These are phyloP conservation scores for Handroanthus guayacan DNA, from an alignment of 257 asterid species.

Conservation along the genomic window DNA sequence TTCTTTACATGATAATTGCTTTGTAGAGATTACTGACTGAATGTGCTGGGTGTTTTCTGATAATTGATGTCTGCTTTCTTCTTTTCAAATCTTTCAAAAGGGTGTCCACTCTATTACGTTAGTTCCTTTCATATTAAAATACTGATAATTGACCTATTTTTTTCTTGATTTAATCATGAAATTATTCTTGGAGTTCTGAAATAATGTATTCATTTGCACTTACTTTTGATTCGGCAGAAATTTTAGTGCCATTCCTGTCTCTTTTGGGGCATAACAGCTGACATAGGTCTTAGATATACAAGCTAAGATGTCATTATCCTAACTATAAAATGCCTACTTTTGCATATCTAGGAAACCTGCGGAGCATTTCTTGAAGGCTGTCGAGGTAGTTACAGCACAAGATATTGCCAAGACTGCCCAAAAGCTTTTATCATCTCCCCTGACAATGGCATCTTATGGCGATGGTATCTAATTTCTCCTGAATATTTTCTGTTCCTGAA, in stretches of 20 bases:
- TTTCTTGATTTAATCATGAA: too few relatives aligned
- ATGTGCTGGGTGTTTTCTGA: too few relatives aligned
- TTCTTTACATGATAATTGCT: background rate
- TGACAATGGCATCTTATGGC: conserved; percentile 88
- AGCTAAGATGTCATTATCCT: background rate
- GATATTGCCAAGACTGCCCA: conserved; percentile 56
- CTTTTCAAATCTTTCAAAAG: too few relatives aligned
- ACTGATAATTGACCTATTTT: too few relatives aligned
- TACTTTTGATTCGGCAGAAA: too few relatives aligned
- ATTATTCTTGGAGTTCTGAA: too few relatives aligned
- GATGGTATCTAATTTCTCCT: conserved; percentile 57
- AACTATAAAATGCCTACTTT: conserved; percentile 19
- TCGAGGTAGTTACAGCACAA: conserved; percentile 57
- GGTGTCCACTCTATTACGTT: too few relatives aligned
- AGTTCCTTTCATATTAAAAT: too few relatives aligned
- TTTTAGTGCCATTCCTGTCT: too few relatives aligned
- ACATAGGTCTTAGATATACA: background rate
- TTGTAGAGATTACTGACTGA: background rate
- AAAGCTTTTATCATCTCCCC: conserved; percentile 68
- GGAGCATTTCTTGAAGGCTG: conserved; percentile 66
- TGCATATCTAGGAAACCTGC: conserved; percentile 66
- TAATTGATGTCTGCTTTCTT: too few relatives aligned
- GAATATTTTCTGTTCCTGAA: background rate
- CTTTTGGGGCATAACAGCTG: background rate
- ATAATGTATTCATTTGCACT: too few relatives aligned